Evolutionary conservation across 345 rosid genomes (phyloP), one percentile per base, ranked within the genome.

Genomic region (Eucalyptus erythrocorys): DNA sequence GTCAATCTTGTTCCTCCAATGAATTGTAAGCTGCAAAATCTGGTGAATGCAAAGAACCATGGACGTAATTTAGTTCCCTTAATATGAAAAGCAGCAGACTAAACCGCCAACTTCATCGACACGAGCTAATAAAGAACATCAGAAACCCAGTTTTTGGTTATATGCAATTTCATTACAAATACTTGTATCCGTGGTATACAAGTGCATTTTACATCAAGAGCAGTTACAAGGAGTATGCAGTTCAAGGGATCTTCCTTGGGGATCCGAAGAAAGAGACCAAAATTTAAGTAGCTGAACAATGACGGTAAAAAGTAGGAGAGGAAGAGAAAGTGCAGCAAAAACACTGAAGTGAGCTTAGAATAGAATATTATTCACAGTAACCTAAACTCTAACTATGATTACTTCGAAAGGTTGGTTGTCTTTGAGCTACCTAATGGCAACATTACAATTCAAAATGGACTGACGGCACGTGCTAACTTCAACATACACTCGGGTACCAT

Each of bases 401-500:
- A 48, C 51, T 53, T 37, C 42, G 15, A 85, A 49, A 30, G 12
- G 37, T 27, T 15, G 86, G 53, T 14, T 85, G 22, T 85, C 86
- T 49, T 76, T 76, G 82, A 37, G 86, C 86, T 85, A 45, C 55
- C 55, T n/a, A 47, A 47, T 47, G 55, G 55, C 50, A 14, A 47
- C 53, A 27, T 37, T 76, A 76, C 82, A 76, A 27, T 37, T 86
- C 87, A 97, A 92, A 97, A 98, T n/a, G 99, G 99, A 91, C 99
- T 97, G 89, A 98, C 95, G 84, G 88, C 90, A 68, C 91, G 95
- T 88, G 99, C 99, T 93, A 97, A 88, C 92, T 95, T 94, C 89
- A 98, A 88, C 99, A 98, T 95, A 91, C 91, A 96, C 88, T 96
- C 99, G 30, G 99, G 99, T 32, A 98, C 99, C 80, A 98, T 97